Base-by-base conservation (phyloP, 805 yeast species). In the Danielozyma ontarioensis region DNA sequence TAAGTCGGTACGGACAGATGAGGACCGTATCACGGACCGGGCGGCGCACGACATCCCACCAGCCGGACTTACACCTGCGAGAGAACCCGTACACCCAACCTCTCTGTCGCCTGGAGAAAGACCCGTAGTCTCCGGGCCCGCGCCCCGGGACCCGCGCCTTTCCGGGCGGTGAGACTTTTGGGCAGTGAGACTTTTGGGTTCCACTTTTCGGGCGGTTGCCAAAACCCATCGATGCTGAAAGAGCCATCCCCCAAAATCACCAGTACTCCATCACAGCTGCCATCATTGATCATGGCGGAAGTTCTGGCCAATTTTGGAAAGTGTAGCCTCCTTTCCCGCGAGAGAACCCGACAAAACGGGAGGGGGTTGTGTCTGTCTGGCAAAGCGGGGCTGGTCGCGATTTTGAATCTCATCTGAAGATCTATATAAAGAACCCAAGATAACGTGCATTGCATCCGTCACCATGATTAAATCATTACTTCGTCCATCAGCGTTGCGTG, bases 1-100 rank as follows among this genome's bases (percentile, higher is more conserved):
- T 12, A 13, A 10, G 13, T 11, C 18, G 11, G 36, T 17, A 39
- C 58, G 59, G 59, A 49, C 45, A 41, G 56, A 50, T 53, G 57
- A 50, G 48, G 57, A 53, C 58, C 59, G 57, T 37, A 22, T 29
- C 32, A 28, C n/a, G n/a, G n/a, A 29, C 12, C 25, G 28, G 37
- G 28, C 19, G 35, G 36, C 18, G 36, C 46, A 37, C 48, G 37
- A 36, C 6, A 19, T 6, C 22, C 37, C 29, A 51, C 48, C 53
- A 36, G 40, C 33, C 41, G 39, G 32, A 43, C 27, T 16, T 44
- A 51, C 52, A 45, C 22, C 12, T 31, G 12, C 24, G 11, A 22
- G 12, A 10, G 24, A 22, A n/a, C 15, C 27, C 13, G 27, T 13
- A n/a, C 13, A 13, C 27, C 15, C 24, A 22, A 22, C 24, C 10